phyloP scores from a whole-genome alignment of 176 grass and related monocot genomes.

The Metroxylon sagu region DNA sequence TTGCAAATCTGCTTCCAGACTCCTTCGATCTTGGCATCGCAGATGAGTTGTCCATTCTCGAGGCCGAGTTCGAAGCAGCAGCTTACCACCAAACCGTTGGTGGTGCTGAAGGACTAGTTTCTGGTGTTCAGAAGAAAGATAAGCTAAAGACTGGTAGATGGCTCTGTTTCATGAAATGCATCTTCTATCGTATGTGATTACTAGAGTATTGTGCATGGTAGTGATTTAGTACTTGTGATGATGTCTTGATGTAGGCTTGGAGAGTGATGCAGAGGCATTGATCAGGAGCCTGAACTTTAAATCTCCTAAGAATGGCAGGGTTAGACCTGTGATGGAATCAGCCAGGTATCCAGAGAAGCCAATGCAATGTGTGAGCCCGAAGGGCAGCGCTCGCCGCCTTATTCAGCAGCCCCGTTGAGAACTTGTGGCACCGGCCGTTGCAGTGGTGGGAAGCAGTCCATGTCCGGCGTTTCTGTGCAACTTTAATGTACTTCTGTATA shows the following conservation, averaged over 20 bases:
- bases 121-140: not conserved
- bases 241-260: conserved; percentile 6
- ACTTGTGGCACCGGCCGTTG: no score
- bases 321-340: conserved; percentile 11
- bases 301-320: conserved; percentile 24
- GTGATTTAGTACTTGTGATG: no score
- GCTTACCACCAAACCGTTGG: not conserved
- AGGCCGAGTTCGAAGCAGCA: conserved; percentile 5
- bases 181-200: no score
- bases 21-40: conserved; percentile 55
- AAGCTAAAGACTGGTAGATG: not conserved
- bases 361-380: conserved; percentile 24
- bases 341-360: conserved; percentile 38
- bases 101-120: not conserved
- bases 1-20: conserved; percentile 55
- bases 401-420: conserved; percentile 87
- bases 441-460: no score
- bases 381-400: conserved; percentile 17
- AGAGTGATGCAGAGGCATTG: conserved; percentile 30
- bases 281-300: conserved; percentile 26
- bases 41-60: conserved; percentile 40
- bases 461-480: no score
- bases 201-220: no score
- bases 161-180: no score
- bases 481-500: no score